Base-by-base conservation (phyloP, 768 basidiomycete genomes). In the Suillus cothurnatus region DNA sequence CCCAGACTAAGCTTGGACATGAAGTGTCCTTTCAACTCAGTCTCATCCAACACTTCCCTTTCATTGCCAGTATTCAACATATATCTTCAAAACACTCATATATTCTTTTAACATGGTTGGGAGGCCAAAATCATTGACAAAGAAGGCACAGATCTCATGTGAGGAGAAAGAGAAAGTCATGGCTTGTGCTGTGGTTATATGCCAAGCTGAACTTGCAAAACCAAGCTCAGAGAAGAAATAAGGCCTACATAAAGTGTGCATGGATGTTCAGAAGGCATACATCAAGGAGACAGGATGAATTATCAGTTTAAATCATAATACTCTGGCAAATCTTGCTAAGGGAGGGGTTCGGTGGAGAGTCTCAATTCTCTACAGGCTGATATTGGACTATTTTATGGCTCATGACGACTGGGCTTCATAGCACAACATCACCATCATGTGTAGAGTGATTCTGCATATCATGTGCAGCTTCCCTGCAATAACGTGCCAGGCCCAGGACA, bases 271-370 rank as follows among this genome's bases (percentile, higher is more conserved):
- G 43, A 61, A 61, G 62, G 67, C 15, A 71, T 64, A 26, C 63
- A 64, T 31, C 15, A 36, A 9, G 66, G 69, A 47, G 4, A 31
- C 3, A 31, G 72, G 47, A 61, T 31, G 3, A 49, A 74, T 45
- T 4, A 45, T 45, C 21, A 45, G 19, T 21, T n/a, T 45, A 0
- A 38, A 34, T 34, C 66, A 69, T 23, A 45, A 21, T 12, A 74
- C 71, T 9, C 61, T 77, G 6, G 41, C 53, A 12, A 53, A 57
- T 4, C 69, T 61, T 17, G 59, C 60, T 21, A 65, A 66, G 15
- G 70, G 71, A 1, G 70, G 73, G 21, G n/a, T 28, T 17, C 59
- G 67, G 71, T n/a, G n/a, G n/a, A n/a, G n/a, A n/a, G n/a, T n/a
- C n/a, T n/a, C n/a, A n/a, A n/a, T n/a, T n/a, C n/a, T n/a, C n/a